Evolutionary conservation across 371 early-diverging fungal species (phyloP), one percentile per base, ranked within the genome.

Genomic region (Massospora cicadina): DNA sequence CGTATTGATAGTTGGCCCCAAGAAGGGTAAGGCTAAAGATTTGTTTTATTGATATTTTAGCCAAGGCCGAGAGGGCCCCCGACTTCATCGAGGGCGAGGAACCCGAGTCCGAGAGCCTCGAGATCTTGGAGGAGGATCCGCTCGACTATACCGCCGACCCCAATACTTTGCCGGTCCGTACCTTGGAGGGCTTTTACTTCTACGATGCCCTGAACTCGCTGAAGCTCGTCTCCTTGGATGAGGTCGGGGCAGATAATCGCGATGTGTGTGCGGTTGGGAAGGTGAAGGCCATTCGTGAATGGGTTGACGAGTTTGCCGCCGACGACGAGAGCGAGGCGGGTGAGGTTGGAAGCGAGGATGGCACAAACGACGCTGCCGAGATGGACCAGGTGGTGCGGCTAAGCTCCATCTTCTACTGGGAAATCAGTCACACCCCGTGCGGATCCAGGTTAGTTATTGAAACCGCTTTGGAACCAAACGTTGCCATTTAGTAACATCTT

Each of bases 51-150:
- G 10, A 3, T 57, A 25, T 24, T 57, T 24, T 54, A 57, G 57
- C 21, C n/a, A 57, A 57, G 26, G 21, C 26, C 5, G 26, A 12
- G 2, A 57, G 5, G 10, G 57, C 27, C n/a, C 62, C 62, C 5
- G 55, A 33, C 7, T 23, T 54, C 10, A 58, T 27, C 13, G 67
- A 67, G 7, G 69, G 67, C 13, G 76, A 77, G 65, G 66, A 67
- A 24, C 58, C 66, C 13, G 79, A 79, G 60, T 59, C 65, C 21
- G 75, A 71, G 31, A 55, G 68, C 1, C 65, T 77, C 2, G 79
- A 77, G 33, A 70, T 79, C 17, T 61, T 77, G 26, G 74, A 74
- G n/a, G 77, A 79, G 61, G 74, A 71, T 23, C 60, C 67, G 33
- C 55, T 66, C n/a, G 70, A 66, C 0, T 70, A 73, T 13, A n/a